Percentiles rank a stretch among this genome's conserved stretches.
phyloP scores from a whole-genome alignment of 306 rosid genomes.

The Glycine latifolia region DNA sequence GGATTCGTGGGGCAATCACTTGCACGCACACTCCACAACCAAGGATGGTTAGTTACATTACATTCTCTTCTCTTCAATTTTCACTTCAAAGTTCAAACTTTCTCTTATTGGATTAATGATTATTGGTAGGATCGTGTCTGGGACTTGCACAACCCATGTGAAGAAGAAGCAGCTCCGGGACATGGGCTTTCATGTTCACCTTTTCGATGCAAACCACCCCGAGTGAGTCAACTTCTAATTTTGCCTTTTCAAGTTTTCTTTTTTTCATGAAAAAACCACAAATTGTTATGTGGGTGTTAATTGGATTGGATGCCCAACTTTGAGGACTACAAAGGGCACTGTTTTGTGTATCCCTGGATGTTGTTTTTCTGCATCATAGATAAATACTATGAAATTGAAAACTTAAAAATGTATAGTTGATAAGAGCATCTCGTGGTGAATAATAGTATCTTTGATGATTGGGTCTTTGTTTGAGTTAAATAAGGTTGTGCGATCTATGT shows the following conservation, averaged over 20 bases:
- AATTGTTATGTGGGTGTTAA: constrained; percentile 3
- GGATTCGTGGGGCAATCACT: constrained; percentile 79
- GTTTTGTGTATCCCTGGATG: background rate
- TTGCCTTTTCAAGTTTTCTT: background rate
- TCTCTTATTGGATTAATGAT: constrained; percentile 10
- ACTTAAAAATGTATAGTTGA: background rate
- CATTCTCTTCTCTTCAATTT: background rate
- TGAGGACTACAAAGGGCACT: background rate
- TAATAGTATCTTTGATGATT: background rate
- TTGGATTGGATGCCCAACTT: background rate
- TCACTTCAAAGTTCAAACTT: background rate
- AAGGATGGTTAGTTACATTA: constrained; percentile 64
- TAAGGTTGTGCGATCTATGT: background rate
- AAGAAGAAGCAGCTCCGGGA: constrained; percentile 78
- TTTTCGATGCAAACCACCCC: constrained; percentile 75
- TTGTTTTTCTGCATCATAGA: background rate
- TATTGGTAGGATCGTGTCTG: constrained; percentile 63
- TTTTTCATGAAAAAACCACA: background rate
- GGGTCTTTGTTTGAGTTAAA: background rate
- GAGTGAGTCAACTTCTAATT: constrained; percentile 57
- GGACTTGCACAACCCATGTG: constrained; percentile 67
- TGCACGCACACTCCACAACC: constrained; percentile 67
- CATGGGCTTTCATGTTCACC: constrained; percentile 69
- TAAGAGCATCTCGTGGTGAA: background rate
- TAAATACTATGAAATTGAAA: background rate